phyloP scores from a whole-genome alignment of 345 rosid species.

The Microthlaspi erraticum region DNA sequence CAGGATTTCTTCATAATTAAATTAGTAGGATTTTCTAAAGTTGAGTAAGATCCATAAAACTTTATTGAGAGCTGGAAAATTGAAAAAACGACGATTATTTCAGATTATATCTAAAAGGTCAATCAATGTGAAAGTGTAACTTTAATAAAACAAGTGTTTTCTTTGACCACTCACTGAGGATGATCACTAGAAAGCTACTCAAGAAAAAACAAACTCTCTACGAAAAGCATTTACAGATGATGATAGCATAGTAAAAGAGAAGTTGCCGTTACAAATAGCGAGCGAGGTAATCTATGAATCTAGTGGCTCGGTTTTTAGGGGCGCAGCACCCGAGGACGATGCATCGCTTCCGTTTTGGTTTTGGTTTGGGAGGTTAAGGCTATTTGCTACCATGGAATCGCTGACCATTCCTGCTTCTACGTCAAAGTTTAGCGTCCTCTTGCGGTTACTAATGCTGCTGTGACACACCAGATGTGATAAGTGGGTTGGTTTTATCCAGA shows the following conservation, averaged over 20 bases:
- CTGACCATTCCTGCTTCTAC: slow-evolving; percentile 90
- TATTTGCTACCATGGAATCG: slow-evolving; percentile 91
- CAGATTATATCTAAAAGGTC: not conserved
- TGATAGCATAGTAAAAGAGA: slow-evolving; percentile 11
- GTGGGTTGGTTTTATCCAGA: slow-evolving; percentile 4
- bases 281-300: slow-evolving; percentile 25
- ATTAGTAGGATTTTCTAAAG: not conserved
- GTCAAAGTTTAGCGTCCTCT: slow-evolving; percentile 78
- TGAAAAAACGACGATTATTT: not conserved
- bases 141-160: not conserved
- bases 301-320: slow-evolving; percentile 44
- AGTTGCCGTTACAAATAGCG: not conserved
- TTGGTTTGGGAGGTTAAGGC: slow-evolving; percentile 71
- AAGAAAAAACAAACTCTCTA: slow-evolving; percentile 31
- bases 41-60: not conserved
- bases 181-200: slow-evolving; percentile 43
- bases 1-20: slow-evolving; percentile 4
- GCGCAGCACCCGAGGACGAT: slow-evolving; percentile 39
- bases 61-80: not conserved
- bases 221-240: slow-evolving; percentile 35
- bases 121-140: not conserved
- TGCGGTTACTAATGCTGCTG: slow-evolving; percentile 61
- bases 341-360: slow-evolving; percentile 39
- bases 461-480: slow-evolving; percentile 14
- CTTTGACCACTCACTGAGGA: slow-evolving; percentile 21